Percentiles rank a stretch among this genome's conserved stretches.
Conservation (phyloP, 2,329 filamentous ascomycete genomes). For the Pseudopithomyces chartarum region DNA sequence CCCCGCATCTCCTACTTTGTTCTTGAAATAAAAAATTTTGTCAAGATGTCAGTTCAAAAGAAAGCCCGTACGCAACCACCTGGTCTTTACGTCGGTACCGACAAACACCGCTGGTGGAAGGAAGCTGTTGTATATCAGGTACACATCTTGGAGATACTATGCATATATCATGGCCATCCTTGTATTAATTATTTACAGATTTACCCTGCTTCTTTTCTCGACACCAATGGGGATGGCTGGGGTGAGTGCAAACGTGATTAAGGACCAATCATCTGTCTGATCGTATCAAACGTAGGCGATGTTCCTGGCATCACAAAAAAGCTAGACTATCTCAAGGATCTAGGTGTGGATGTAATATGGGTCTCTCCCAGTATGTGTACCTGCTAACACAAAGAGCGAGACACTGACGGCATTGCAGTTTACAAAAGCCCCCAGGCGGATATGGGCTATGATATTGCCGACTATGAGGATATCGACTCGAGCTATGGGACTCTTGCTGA, state of each 20-base stretch:
- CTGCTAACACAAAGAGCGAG: neutral
- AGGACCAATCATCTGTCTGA: neutral
- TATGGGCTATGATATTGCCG: slow-evolving; percentile 49
- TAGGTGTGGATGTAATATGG: slow-evolving; percentile 49
- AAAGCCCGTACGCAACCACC: slow-evolving; percentile 11
- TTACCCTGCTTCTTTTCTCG: slow-evolving; percentile 65
- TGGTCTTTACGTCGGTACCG: slow-evolving; percentile 35
- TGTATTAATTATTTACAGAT: slow-evolving; percentile 41
- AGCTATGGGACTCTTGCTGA: slow-evolving; percentile 47
- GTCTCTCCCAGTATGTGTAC: slow-evolving; percentile 46
- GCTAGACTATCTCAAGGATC: slow-evolving; percentile 59
- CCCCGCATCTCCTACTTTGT: neutral
- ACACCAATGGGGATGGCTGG: slow-evolving; percentile 60
- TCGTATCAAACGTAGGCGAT: slow-evolving; percentile 37
- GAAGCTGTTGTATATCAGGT: slow-evolving; percentile 64
- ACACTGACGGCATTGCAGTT: slow-evolving; percentile 20
- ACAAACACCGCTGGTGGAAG: slow-evolving; percentile 61
- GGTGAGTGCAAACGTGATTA: slow-evolving; percentile 34
- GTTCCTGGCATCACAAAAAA: slow-evolving; percentile 62
- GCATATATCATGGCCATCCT: no score
- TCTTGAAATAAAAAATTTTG: neutral
- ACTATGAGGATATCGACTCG: slow-evolving; percentile 47
- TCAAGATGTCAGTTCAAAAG: slow-evolving; percentile 13
- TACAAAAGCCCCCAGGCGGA: slow-evolving; percentile 53
- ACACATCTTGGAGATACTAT: neutral